Base-by-base conservation (phyloP, 495 filamentous ascomycete genomes). In the Entonaema liquescens region DNA sequence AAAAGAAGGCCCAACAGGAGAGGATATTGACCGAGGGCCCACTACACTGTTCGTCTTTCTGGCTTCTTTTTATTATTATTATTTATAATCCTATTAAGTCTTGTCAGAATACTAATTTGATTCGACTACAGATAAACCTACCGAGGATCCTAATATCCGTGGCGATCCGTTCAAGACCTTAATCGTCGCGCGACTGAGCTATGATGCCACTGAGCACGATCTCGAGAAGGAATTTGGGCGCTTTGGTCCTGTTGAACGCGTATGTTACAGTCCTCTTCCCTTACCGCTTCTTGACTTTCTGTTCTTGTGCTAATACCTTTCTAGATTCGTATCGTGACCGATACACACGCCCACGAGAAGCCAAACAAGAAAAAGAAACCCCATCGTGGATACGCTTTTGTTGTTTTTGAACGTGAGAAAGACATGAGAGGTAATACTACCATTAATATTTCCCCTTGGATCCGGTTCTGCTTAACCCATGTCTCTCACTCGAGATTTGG, bases 111-210 rank as follows among this genome's bases (percentile, higher is more conserved):
- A 23, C 28, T 69, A 23, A 44, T 23, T n/a, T 28, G 38, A 13
- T 21, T 28, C n/a, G 0, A 3, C 57, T 62, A 36, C 65, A 94
- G 91, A 87, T 74, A 87, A 90, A 59, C 92, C 93, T 17, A 77
- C 83, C 23, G 90, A 92, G 23, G 92, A 99, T 74, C 86, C 91
- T 2, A 93, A 97, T 74, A 89, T 95, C 53, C 87, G 92, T 71
- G 96, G 96, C 28, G 95, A 98, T 81, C 89, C 95, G 1, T 98
- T 93, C 87, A 97, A 91, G 79, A 98, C 95, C 33, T 86, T 98
- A 53, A 97, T 99, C 74, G 91, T 99, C 61, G 89, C 92, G 31
- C 90, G 96, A 47, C 87, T 99, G 50, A 92, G 89, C 75, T 98
- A 96, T 74, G 92, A 94, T 71, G 90, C 90, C 25, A 94, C 92